A percentile compares a stretch with the other conserved stretches of the same genome.
phyloP scores from a whole-genome alignment of 441 rosid species.

The Gossypium aridum region DNA sequence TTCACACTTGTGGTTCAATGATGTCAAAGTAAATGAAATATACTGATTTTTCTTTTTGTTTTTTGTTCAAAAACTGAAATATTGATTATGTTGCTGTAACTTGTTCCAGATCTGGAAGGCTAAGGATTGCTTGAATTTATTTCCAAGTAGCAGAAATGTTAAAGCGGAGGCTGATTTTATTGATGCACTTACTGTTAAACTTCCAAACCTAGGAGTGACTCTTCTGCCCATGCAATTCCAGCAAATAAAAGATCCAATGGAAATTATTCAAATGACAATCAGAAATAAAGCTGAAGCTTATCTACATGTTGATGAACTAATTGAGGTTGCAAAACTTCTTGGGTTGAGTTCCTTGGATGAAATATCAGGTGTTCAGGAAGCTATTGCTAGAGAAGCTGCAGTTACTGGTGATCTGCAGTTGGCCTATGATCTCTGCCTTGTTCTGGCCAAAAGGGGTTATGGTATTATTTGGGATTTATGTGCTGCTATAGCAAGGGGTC shows the following conservation, averaged over 20 bases:
- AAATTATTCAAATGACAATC: conserved; percentile 91
- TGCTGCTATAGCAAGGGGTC: conserved; percentile 98
- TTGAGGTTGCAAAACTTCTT: conserved; percentile 93
- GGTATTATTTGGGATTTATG: conserved; percentile 96
- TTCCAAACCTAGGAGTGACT: conserved; percentile 91
- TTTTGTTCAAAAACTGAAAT: neutral
- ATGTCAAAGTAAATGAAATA: neutral
- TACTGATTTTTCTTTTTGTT: neutral
- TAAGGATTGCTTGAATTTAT: conserved; percentile 85
- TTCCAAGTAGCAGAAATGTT: conserved; percentile 76
- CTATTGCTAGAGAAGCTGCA: conserved; percentile 99
- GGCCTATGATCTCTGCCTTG: conserved; percentile 92
- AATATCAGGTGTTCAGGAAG: conserved; percentile 80
- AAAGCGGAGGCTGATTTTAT: conserved; percentile 79
- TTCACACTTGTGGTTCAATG: neutral
- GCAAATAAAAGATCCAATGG: conserved; percentile 97
- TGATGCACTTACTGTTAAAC: conserved; percentile 84
- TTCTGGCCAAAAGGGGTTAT: conserved; percentile 82
- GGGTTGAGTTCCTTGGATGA: conserved; percentile 80
- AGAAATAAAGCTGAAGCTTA: conserved; percentile 86
- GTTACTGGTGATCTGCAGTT: conserved; percentile 94
- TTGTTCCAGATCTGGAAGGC: conserved; percentile 91
- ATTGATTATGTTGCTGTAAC: conserved; percentile 17
- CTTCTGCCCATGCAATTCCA: conserved; percentile 89
- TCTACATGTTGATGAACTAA: conserved; percentile 79